phyloP scores from a whole-genome alignment of 2,329 filamentous ascomycete genomes.

The Penicillium sp. region DNA sequence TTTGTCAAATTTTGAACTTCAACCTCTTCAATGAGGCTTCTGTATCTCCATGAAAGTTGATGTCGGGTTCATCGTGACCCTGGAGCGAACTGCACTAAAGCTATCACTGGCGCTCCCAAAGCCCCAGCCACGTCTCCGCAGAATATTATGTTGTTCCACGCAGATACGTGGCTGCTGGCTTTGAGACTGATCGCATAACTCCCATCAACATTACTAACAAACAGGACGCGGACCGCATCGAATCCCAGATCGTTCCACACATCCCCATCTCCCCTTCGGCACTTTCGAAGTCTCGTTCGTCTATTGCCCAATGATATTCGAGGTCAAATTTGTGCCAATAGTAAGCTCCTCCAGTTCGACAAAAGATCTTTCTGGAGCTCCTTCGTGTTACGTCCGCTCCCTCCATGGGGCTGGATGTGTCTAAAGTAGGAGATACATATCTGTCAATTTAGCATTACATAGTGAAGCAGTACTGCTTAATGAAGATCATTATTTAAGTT shows the following conservation, averaged over 20 bases:
- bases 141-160: conserved; percentile 13
- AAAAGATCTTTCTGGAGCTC: conserved; percentile 31
- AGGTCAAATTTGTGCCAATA: conserved; percentile 50
- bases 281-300: conserved; percentile 49
- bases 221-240: not conserved
- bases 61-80: not conserved
- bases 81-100: not conserved
- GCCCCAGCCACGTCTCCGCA: not conserved
- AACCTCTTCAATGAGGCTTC: not conserved
- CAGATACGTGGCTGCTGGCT: not conserved
- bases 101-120: not conserved
- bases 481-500: not conserved
- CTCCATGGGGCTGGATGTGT: conserved; percentile 42
- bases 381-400: conserved; percentile 46
- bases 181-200: not conserved
- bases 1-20: not conserved
- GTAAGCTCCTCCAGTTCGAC: conserved; percentile 30
- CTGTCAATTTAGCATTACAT: not conserved
- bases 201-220: not conserved
- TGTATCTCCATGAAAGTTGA: not conserved
- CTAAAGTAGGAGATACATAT: conserved; percentile 47
- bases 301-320: conserved; percentile 42
- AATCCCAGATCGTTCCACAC: not conserved
- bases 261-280: conserved; percentile 22
- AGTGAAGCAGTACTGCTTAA: not conserved